Percentiles rank a stretch among this genome's conserved stretches.
These are phyloP conservation scores for Papiliotrema fonsecae DNA, from an alignment of 1,284 basidiomycete species.

Conservation along the genomic window DNA sequence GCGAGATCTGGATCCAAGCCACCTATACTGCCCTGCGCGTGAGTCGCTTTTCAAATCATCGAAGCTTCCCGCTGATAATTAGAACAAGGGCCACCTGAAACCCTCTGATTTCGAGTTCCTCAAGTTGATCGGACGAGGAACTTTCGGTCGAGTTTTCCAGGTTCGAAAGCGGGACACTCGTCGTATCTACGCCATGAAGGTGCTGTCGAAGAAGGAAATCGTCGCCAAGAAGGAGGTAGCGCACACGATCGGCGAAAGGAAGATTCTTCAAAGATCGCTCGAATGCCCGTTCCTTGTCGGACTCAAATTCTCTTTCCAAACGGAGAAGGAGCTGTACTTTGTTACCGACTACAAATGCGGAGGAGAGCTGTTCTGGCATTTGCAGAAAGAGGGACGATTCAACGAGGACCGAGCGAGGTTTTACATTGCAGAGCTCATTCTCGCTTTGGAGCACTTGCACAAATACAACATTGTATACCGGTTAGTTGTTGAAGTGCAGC, in stretches of 20 bases:
- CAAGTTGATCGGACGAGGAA: conserved; percentile 96
- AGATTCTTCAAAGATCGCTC: conserved; percentile 90
- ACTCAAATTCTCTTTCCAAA: conserved; percentile 98
- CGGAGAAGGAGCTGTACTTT: conserved; percentile 89
- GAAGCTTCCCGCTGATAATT: conserved; percentile 6
- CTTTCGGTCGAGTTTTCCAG: conserved; percentile 99
- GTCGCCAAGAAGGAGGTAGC: conserved; percentile 98
- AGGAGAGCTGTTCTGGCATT: conserved; percentile 96
- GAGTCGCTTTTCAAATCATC: conserved; percentile 38
- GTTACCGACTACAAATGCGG: conserved; percentile 99
- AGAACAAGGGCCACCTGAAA: conserved; percentile 75
- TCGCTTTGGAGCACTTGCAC: conserved; percentile 92
- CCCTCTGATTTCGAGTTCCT: conserved; percentile 97
- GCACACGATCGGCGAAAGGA: conserved; percentile 98
- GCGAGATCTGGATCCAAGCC: conserved; percentile 91
- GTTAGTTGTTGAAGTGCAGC: conserved; percentile 48
- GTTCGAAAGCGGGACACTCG: conserved; percentile 96
- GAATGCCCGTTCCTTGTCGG: conserved; percentile 98
- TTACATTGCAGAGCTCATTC: conserved; percentile 89
- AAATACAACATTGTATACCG: conserved; percentile 97
- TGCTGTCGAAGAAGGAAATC: conserved; percentile 97
- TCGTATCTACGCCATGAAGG: conserved; percentile 99
- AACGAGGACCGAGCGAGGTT: conserved; percentile 87
- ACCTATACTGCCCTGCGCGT: conserved; percentile 89
- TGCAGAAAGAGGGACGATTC: conserved; percentile 91